These are phyloP conservation scores for Circinella minor DNA, from an alignment of 371 early-diverging fungal species.

Conservation along the genomic window DNA sequence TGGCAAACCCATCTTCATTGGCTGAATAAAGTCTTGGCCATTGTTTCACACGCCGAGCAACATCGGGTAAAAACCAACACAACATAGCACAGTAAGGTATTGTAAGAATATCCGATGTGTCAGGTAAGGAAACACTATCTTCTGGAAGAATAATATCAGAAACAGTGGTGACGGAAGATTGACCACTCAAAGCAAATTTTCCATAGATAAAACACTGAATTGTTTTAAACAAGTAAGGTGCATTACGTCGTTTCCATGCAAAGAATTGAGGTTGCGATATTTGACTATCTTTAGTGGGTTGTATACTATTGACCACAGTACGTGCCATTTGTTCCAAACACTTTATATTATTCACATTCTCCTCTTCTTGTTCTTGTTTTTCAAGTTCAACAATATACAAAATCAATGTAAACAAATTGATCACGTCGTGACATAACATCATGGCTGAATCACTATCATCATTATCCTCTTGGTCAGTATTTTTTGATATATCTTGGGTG, in stretches of 20 bases:
- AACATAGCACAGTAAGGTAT: slow-evolving; percentile 45
- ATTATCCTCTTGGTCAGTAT: slow-evolving; percentile 3
- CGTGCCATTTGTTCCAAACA: neutral
- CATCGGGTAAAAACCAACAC: slow-evolving; percentile 53
- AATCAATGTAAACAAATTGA: slow-evolving; percentile 32
- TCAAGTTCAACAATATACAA: slow-evolving; percentile 46
- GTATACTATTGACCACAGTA: slow-evolving; percentile 4
- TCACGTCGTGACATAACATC: slow-evolving; percentile 31
- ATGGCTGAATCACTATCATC: slow-evolving; percentile 13
- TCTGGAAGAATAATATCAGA: slow-evolving; percentile 25
- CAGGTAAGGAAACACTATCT: slow-evolving; percentile 29
- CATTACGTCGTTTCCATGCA: slow-evolving; percentile 50
- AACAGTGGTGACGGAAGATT: slow-evolving; percentile 14
- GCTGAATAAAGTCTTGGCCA: slow-evolving; percentile 61
- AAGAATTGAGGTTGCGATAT: slow-evolving; percentile 29
- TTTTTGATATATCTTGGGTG: slow-evolving; percentile 5
- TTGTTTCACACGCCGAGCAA: slow-evolving; percentile 26
- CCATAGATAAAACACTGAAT: slow-evolving; percentile 54
- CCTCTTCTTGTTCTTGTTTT: slow-evolving; percentile 15
- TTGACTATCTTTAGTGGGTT: neutral
- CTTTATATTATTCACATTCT: neutral
- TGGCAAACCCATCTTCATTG: slow-evolving; percentile 64
- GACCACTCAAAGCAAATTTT: slow-evolving; percentile 36
- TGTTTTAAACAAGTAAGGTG: slow-evolving; percentile 52
- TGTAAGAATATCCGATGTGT: slow-evolving; percentile 42